Conservation (phyloP, 192 early-diverging fungal genomes). For the Haplosporangium gracile region DNA sequence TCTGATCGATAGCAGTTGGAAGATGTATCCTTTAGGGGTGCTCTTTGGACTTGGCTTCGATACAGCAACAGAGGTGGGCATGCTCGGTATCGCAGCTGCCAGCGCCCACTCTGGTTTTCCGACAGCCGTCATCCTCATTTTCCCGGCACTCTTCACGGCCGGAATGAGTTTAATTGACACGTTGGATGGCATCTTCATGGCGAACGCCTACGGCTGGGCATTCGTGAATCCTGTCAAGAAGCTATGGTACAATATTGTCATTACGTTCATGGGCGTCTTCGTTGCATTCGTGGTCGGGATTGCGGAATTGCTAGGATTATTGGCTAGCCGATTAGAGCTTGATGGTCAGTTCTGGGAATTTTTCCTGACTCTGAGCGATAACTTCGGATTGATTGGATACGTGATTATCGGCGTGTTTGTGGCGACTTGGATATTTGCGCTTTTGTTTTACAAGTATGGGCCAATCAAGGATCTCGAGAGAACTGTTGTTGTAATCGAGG, state of each 20-base stretch:
- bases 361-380: slow-evolving; percentile 54
- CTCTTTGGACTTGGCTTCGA: slow-evolving; percentile 82
- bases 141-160: slow-evolving; percentile 73
- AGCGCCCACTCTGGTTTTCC: slow-evolving; percentile 62
- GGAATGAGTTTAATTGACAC: slow-evolving; percentile 81
- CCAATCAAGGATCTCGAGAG: slow-evolving; percentile 59
- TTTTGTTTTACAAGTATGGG: slow-evolving; percentile 50
- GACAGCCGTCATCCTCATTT: slow-evolving; percentile 65
- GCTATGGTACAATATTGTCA: slow-evolving; percentile 74
- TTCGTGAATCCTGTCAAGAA: slow-evolving; percentile 72
- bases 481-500: slow-evolving; percentile 24
- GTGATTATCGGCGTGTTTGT: slow-evolving; percentile 62
- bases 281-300: slow-evolving; percentile 71
- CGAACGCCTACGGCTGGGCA: slow-evolving; percentile 73
- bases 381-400: slow-evolving; percentile 67
- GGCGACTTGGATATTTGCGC: slow-evolving; percentile 55
- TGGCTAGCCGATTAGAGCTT: too few species aligned
- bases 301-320: slow-evolving; percentile 66
- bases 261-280: slow-evolving; percentile 71
- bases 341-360: slow-evolving; percentile 40
- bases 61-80: slow-evolving; percentile 75
- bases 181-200: slow-evolving; percentile 77
- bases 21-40: slow-evolving; percentile 75
- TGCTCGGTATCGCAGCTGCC: slow-evolving; percentile 71
- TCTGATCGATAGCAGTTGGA: slow-evolving; percentile 70